Base-by-base conservation (phyloP, 345 rosid species). In the Dipteronia sinensis region DNA sequence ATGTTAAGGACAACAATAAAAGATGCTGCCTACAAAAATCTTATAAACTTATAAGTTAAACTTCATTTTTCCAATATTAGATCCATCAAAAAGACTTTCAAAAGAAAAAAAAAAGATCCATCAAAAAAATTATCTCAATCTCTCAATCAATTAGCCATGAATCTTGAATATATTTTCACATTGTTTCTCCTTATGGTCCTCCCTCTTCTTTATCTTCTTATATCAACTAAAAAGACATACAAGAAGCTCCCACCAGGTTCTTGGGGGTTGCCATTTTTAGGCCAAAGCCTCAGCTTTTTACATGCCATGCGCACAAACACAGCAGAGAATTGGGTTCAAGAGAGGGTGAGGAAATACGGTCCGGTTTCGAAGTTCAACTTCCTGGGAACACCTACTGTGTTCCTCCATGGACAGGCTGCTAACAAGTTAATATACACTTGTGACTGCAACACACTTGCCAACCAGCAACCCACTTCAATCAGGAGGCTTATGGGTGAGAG, bases 161-260 rank as follows among this genome's bases (percentile, higher is more conserved):
- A 29, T 55, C 63, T 55, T 56, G 46, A 8, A 55, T 20, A 10
- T 29, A 10, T 56, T n/a, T 17, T 27, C 2, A n/a, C 27, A 20
- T 22, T 20, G 19, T 25, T 81, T 7, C 55, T 82, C 34, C 49
- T 82, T 11, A 53, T 76, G 11, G 51, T 86, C 40, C 51, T 79
- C 10, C 81, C 86, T 42, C 59, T 42, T 34, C 51, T 79, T 10
- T 79, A 85, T 42, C 59, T 80, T 62, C 65, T 82, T 13, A 29
- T 81, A 42, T 15, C 68, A 17, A 72, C 23, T 1, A 77, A 65
- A 42, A 51, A 51, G 8, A 29, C 44, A 1, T 63, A 76, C 20
- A 77, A 67, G 67, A 82, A 29, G 11, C 65, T 85, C 16, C 88
- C 88, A 19, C 88, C 87, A 19, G 88, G 90, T 44, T 82, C 86